Evolutionary conservation across 2,329 filamentous ascomycete species (phyloP), one percentile per base, ranked within the genome.

Genomic region (Mycosphaerella sp.): DNA sequence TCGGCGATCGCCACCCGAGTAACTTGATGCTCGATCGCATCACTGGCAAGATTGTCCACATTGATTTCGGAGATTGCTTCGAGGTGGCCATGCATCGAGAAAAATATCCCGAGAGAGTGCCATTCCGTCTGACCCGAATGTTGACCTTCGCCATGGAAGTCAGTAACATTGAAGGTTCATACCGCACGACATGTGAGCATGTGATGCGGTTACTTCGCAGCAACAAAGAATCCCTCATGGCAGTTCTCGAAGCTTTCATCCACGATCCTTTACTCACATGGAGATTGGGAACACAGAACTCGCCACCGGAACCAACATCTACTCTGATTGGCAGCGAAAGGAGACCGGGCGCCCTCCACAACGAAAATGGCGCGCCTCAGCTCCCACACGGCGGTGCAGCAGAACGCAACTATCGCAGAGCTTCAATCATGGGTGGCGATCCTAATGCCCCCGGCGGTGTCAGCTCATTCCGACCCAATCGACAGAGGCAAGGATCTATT

Each of bases 101-200:
- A 73, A 98, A 98, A 72, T 99, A 96, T 68, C 93, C 93, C 0
- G 93, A 99, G 73, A 80, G 92, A 49, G 93, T 98, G 55, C 95
- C 93, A 0, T 99, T 99, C 87, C 86, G 95, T 54, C 78, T 99
- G 45, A 99, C 93, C 2, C 83, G 93, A 62, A 99, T 99, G 93
- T 82, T 98, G 73, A 99, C 95, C 0, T 98, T 96, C 69, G 95
- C 95, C 21, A 98, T 99, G 93, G 93, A 99, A 74, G 93, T 98
- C 53, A 96, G 91, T 80, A 99, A 99, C 69, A 98, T 98, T 62
- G 93, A 98, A 72, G 93, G 93, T 64, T 95, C 89, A 73, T 99
- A 95, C 79, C 84, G 95, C 57, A 97, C 95, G 54, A 97, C 93
- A 5, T 98, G 92, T 65, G 95, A 98, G 73, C 91, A 95, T 64